These are phyloP conservation scores for Fagus crenata DNA, from an alignment of 306 rosid genomes.

Conservation along the genomic window DNA sequence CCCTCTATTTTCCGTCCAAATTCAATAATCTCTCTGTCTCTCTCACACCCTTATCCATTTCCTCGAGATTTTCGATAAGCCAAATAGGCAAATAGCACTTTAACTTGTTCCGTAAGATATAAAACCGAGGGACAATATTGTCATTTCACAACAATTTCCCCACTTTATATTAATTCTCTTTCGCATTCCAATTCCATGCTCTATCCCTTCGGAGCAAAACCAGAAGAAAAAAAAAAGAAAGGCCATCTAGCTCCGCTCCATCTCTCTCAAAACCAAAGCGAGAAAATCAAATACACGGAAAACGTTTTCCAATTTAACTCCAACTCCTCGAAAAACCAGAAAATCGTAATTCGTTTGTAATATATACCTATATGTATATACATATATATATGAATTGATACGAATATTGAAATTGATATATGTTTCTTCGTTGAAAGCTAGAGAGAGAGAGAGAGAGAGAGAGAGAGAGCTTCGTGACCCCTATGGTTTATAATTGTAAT, in stretches of 20 bases:
- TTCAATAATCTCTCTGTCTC: neutral
- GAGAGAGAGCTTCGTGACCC: neutral
- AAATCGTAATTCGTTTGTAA: too few relatives aligned
- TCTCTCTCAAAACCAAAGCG: too few relatives aligned
- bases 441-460: too few relatives aligned
- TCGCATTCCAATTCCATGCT: neutral
- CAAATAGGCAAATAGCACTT: neutral
- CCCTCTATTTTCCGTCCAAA: neutral
- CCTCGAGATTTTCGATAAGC: constrained; percentile 27
- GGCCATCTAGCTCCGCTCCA: too few relatives aligned
- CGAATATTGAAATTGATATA: too few relatives aligned
- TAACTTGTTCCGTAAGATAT: constrained; percentile 2
- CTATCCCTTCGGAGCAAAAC: too few relatives aligned
- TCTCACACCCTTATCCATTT: constrained; percentile 26
- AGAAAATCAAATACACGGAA: too few relatives aligned
- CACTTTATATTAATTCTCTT: constrained; percentile 13
- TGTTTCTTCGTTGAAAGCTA: too few relatives aligned
- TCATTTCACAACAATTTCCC: neutral
- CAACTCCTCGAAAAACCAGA: neutral
- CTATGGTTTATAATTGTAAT: constrained; percentile 7
- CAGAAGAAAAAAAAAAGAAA: too few relatives aligned
- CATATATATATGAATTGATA: too few relatives aligned
- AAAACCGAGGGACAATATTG: constrained; percentile 27
- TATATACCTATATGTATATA: neutral
- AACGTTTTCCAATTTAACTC: neutral